A percentile compares a stretch with the other conserved stretches of the same genome.
Conservation (phyloP, 2,329 filamentous ascomycete species). For the Juglanconis oblonga region DNA sequence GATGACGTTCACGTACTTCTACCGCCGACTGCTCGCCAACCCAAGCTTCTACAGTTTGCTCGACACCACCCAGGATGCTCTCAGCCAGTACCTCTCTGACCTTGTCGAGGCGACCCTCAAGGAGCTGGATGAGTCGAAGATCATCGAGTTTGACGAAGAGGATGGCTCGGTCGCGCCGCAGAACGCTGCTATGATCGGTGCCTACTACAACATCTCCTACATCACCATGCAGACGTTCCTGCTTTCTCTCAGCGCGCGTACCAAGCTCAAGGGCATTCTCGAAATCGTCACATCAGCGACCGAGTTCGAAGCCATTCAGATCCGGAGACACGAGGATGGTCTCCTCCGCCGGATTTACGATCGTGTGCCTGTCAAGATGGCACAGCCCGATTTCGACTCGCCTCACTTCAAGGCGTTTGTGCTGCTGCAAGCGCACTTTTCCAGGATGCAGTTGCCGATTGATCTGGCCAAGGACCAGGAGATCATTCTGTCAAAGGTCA, state of each 20-base stretch:
- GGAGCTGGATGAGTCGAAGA: conserved; percentile 87
- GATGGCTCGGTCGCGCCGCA: conserved; percentile 86
- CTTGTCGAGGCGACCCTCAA: conserved; percentile 89
- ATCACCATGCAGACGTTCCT: conserved; percentile 99
- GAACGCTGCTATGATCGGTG: conserved; percentile 96
- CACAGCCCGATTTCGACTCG: conserved; percentile 80
- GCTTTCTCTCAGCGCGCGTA: conserved; percentile 80
- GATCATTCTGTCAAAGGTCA: conserved; percentile 75
- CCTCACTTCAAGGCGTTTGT: conserved; percentile 98
- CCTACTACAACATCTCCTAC: conserved; percentile 99
- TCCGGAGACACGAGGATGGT: conserved; percentile 85
- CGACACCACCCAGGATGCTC: conserved; percentile 83
- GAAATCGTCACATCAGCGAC: conserved; percentile 97
- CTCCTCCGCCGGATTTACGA: conserved; percentile 91
- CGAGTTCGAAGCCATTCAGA: conserved; percentile 94
- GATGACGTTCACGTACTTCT: conserved; percentile 98
- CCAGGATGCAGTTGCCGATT: conserved; percentile 91
- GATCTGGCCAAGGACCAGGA: conserved; percentile 97
- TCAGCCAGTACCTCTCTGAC: conserved; percentile 93
- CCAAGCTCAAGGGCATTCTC: conserved; percentile 93
- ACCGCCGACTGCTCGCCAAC: conserved; percentile 89
- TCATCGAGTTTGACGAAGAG: conserved; percentile 92
- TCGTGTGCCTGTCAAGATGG: conserved; percentile 91
- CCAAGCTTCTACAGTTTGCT: conserved; percentile 93
- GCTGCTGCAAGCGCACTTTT: conserved; percentile 96